Percentiles rank a stretch among this genome's conserved stretches.
phyloP scores from a whole-genome alignment of 1,139 yeast genomes.

The Yamadazyma songkhlaensis region DNA sequence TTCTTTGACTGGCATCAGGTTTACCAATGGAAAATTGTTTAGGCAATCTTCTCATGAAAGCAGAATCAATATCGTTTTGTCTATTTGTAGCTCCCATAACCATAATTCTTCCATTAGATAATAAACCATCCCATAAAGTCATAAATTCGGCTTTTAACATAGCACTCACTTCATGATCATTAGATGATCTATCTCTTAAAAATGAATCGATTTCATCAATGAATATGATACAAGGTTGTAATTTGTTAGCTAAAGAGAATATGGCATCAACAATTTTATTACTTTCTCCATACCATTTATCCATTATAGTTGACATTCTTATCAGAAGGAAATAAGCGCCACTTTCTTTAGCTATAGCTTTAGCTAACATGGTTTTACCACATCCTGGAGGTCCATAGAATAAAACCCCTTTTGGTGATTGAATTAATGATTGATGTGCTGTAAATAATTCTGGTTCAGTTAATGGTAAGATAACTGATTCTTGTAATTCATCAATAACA shows the following conservation, averaged over 20 bases:
- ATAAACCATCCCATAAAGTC: constrained; percentile 96
- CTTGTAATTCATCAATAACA: constrained; percentile 80
- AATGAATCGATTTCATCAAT: constrained; percentile 97
- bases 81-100: constrained; percentile 96
- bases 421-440: constrained; percentile 62
- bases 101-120: constrained; percentile 72
- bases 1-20: constrained; percentile 70
- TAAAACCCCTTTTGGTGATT: constrained; percentile 92
- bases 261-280: constrained; percentile 93
- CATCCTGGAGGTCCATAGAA: constrained; percentile 98
- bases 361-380: constrained; percentile 96
- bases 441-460: constrained; percentile 68
- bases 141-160: constrained; percentile 94
- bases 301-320: constrained; percentile 93
- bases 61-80: constrained; percentile 87
- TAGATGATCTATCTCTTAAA: constrained; percentile 77
- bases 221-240: constrained; percentile 92
- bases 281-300: constrained; percentile 97
- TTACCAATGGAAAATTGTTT: constrained; percentile 78
- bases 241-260: constrained; percentile 82
- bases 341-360: constrained; percentile 89
- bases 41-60: constrained; percentile 90
- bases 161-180: constrained; percentile 95
- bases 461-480: constrained; percentile 83
- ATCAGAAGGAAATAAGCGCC: constrained; percentile 91